Percentiles rank a stretch among this genome's conserved stretches.
Conservation (phyloP, 352 stramenopile genomes). For the Elongisporangium prolatum region DNA sequence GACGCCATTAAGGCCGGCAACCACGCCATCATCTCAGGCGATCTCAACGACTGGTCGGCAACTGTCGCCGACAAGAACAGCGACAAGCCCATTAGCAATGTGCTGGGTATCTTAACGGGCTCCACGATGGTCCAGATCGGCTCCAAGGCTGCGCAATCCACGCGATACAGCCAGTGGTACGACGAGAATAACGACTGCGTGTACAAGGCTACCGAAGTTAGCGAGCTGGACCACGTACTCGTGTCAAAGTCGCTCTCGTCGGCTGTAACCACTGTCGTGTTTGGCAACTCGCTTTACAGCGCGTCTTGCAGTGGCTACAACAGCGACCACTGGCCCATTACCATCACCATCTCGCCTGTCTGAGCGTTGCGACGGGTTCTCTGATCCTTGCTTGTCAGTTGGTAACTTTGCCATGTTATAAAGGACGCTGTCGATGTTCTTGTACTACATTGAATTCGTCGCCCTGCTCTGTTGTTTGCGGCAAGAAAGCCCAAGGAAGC, state of each 20-base stretch:
- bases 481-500: no score
- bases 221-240: conserved; percentile 55
- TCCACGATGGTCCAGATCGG: conserved; percentile 42
- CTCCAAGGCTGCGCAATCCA: conserved; percentile 24
- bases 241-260: conserved; percentile 46
- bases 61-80: conserved; percentile 51
- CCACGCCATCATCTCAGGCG: conserved; percentile 60
- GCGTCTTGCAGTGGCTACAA: conserved; percentile 48
- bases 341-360: conserved; percentile 18
- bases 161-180: conserved; percentile 59
- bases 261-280: conserved; percentile 33
- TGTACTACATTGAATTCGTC: no score
- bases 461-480: no score
- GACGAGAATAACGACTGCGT: conserved; percentile 59
- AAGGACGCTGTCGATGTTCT: no score
- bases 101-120: conserved; percentile 39
- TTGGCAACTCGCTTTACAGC: conserved; percentile 48
- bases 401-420: no score
- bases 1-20: conserved; percentile 29
- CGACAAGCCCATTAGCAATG: conserved; percentile 52
- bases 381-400: no score
- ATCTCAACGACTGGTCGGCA: conserved; percentile 65
- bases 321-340: conserved; percentile 57
- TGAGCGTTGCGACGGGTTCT: no score
- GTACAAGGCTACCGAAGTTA: conserved; percentile 40